Evolutionary conservation across 2,329 filamentous ascomycete species (phyloP), one percentile per base, ranked within the genome.

Genomic region (Claviceps monticola): DNA sequence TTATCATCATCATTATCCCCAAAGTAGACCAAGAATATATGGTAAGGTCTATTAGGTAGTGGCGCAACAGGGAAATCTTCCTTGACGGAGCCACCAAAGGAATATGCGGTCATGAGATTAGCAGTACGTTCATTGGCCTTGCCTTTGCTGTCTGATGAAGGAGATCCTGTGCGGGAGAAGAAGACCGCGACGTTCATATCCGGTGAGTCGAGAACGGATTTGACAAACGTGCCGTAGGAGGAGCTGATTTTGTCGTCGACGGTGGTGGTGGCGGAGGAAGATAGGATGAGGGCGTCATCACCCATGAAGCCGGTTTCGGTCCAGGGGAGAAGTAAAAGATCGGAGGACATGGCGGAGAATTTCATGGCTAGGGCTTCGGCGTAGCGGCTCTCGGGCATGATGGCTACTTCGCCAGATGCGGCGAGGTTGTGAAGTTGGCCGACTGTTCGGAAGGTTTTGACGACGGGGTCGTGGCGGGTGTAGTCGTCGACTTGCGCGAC

Each of bases 371-470:
- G 72, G 0, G 86, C 87, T 53, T 91, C 86, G 0, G 89, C 82
- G 62, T 88, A 96, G 0, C 83, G 84, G 11, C 78, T 73, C 51
- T 89, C 82, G 0, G 89, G 88, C 1, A 90, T 82, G 47, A 95
- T 80, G 0, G 86, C 82, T 1, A 95, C 83, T 54, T 84, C 85
- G 4, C 88, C 88, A 4, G 87, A 88, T 16, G 91, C 84, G 0
- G 88, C 82, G 1, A 96, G 76, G 56, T 90, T 87, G 62, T 93
- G 82, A 42, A 95, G 79, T 56, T 86, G 84, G 1, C 88, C 88
- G 59, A 96, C 90, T 0, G 88, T 88, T 47, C 86, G 81, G 75
- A 96, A 96, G 0, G 88, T 86, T 63, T 95, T 95, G 51, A 96
- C 81, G 4, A 97, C 83, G 0, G 91, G 88, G 60, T 97, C 91